Conservation (phyloP, 495 filamentous ascomycete species). For the Penicillium bialowiezense region DNA sequence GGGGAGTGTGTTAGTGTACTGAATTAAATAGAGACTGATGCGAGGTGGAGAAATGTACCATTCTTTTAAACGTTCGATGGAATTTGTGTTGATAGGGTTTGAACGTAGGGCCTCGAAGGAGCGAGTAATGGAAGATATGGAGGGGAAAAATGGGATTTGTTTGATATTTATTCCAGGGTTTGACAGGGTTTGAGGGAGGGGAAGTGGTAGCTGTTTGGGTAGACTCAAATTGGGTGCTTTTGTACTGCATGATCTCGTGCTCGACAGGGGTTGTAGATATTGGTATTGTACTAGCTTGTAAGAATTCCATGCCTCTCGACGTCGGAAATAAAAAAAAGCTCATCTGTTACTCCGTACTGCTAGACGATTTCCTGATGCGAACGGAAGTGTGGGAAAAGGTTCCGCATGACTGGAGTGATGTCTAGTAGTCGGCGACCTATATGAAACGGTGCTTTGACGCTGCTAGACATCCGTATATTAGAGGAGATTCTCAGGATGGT, state of each 20-base stretch:
- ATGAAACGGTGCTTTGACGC: conserved; percentile 20
- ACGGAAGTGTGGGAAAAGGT: conserved; percentile 4
- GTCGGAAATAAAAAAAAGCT: background rate
- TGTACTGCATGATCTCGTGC: background rate
- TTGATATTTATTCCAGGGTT: conserved; percentile 4
- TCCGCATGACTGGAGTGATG: conserved; percentile 24
- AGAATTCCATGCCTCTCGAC: background rate
- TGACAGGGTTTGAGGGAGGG: background rate
- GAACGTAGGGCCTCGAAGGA: background rate
- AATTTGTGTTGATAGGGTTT: background rate
- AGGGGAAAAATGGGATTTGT: background rate
- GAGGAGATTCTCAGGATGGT: conserved; percentile 18
- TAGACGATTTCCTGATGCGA: background rate
- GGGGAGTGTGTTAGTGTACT: conserved; percentile 3
- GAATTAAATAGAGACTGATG: conserved; percentile 3
- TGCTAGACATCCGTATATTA: conserved; percentile 26
- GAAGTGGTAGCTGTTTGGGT: background rate
- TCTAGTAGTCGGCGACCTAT: conserved; percentile 9
- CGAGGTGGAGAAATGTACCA: conserved; percentile 1
- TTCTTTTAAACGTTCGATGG: background rate
- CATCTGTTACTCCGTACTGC: background rate
- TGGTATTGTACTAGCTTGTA: background rate
- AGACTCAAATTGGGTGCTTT: background rate
- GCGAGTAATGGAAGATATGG: background rate
- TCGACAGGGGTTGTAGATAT: background rate